A percentile compares a stretch with the other conserved stretches of the same genome.
phyloP scores from a whole-genome alignment of 306 rosid genomes.

The Luffa acutangula region DNA sequence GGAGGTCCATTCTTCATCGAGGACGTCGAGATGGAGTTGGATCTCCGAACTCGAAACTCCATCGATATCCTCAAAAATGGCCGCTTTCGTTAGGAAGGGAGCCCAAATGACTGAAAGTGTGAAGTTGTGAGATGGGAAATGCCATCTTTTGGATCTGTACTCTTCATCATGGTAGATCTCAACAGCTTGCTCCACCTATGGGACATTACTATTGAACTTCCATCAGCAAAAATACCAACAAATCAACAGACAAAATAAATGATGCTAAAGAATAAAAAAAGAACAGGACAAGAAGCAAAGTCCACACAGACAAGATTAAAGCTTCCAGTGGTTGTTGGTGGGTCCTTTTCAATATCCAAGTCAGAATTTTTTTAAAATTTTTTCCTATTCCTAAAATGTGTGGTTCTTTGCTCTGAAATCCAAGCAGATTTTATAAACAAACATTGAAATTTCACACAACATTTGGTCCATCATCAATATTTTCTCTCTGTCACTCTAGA shows the following conservation, averaged over 20 bases:
- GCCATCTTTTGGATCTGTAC: constrained; percentile 67
- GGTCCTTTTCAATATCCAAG: neutral
- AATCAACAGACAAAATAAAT: neutral
- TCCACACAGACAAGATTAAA: neutral
- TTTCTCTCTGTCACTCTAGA: neutral
- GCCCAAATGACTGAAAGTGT: constrained; percentile 69
- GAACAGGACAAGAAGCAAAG: neutral
- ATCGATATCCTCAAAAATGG: constrained; percentile 48
- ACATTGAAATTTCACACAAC: neutral
- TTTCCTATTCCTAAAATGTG: neutral
- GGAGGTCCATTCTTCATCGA: constrained; percentile 47
- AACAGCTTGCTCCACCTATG: constrained; percentile 56
- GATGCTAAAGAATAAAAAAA: neutral
- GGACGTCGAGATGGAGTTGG: constrained; percentile 51
- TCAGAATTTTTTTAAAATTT: neutral
- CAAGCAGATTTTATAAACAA: neutral
- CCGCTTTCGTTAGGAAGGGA: constrained; percentile 74
- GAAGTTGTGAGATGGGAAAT: constrained; percentile 62
- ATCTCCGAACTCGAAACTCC: constrained; percentile 60
- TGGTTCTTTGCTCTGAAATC: neutral
- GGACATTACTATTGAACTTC: constrained; percentile 15
- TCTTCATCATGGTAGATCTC: constrained; percentile 79
- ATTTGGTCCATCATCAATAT: neutral
- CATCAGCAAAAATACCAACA: neutral
- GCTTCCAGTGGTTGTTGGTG: neutral